phyloP scores from a whole-genome alignment of 169 alveolate species.

The Besnoitia besnoiti region DNA sequence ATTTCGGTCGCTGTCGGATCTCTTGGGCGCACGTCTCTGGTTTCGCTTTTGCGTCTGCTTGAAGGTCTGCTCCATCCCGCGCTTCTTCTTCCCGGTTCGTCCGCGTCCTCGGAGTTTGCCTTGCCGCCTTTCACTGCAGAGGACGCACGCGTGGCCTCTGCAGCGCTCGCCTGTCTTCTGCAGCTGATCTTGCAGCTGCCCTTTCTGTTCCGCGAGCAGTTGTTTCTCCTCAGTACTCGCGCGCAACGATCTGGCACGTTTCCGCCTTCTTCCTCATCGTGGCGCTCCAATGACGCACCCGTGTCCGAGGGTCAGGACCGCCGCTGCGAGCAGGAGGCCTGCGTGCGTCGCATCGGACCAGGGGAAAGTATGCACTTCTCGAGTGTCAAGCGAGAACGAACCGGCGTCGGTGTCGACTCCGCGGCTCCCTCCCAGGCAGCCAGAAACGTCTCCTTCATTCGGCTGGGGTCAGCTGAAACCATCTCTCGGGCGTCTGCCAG shows the following conservation, averaged over 20 bases:
- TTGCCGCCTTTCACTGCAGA: neutral
- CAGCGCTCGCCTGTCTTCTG: neutral
- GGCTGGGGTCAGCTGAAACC: neutral
- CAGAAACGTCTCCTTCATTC: neutral
- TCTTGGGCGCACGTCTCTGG: neutral
- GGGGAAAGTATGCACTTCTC: too few relatives aligned
- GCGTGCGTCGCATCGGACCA: too few relatives aligned
- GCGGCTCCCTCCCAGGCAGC: neutral
- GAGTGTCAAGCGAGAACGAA: too few relatives aligned
- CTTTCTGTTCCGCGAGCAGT: neutral
- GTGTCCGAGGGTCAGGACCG: too few relatives aligned
- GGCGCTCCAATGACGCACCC: neutral
- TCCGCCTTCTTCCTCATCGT: neutral
- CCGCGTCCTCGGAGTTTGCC: neutral
- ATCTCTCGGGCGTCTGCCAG: neutral
- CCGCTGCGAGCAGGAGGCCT: too few relatives aligned
- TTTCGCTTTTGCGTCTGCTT: neutral
- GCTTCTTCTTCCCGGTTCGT: neutral
- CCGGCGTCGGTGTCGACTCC: too few relatives aligned
- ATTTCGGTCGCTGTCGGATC: neutral
- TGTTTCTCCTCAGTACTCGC: neutral
- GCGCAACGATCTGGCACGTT: neutral
- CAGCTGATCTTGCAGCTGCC: neutral
- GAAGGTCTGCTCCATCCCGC: neutral
- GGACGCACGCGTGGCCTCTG: neutral